These are phyloP conservation scores for Chaetomium globosum DNA, from an alignment of 2,329 filamentous ascomycete species.

Conservation along the genomic window DNA sequence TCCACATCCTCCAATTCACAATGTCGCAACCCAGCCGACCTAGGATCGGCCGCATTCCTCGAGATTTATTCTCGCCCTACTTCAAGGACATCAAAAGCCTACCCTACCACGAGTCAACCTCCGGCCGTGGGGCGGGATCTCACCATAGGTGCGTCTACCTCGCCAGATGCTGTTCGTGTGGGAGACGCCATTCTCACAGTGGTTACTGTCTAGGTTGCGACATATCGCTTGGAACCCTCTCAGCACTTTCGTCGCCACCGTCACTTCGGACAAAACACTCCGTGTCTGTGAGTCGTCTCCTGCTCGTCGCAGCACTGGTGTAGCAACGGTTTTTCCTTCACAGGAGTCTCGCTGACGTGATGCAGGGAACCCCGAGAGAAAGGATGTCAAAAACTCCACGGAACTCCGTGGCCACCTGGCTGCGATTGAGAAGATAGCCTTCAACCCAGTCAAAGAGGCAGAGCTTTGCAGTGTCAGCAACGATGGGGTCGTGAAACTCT, in stretches of 20 bases:
- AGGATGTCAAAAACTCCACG: slow-evolving; percentile 72
- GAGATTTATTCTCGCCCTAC: slow-evolving; percentile 67
- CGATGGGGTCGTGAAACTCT: slow-evolving; percentile 75
- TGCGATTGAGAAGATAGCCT: slow-evolving; percentile 73
- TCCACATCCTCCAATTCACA: slow-evolving; percentile 3
- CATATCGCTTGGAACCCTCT: slow-evolving; percentile 88
- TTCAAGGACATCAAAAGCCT: slow-evolving; percentile 72
- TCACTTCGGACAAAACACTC: slow-evolving; percentile 68
- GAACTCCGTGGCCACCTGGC: slow-evolving; percentile 70
- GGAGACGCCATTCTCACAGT: not conserved
- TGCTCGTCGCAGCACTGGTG: not conserved
- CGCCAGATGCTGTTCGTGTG: not conserved
- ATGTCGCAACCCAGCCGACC: slow-evolving; percentile 51
- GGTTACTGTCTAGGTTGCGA: slow-evolving; percentile 59
- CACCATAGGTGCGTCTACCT: slow-evolving; percentile 56
- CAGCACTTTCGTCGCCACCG: slow-evolving; percentile 81
- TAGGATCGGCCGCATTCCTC: slow-evolving; percentile 60
- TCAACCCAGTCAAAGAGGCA: slow-evolving; percentile 75
- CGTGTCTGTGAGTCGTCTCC: slow-evolving; percentile 64
- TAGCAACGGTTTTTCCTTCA: not conserved
- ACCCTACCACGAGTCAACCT: slow-evolving; percentile 64
- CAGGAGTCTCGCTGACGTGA: not conserved
- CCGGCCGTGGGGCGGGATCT: slow-evolving; percentile 52
- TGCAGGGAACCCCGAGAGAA: slow-evolving; percentile 73
- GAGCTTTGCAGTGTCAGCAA: slow-evolving; percentile 74